Percentiles rank a stretch among this genome's conserved stretches.
phyloP scores from a whole-genome alignment of 257 asterid species.

The Cordia subcordata region DNA sequence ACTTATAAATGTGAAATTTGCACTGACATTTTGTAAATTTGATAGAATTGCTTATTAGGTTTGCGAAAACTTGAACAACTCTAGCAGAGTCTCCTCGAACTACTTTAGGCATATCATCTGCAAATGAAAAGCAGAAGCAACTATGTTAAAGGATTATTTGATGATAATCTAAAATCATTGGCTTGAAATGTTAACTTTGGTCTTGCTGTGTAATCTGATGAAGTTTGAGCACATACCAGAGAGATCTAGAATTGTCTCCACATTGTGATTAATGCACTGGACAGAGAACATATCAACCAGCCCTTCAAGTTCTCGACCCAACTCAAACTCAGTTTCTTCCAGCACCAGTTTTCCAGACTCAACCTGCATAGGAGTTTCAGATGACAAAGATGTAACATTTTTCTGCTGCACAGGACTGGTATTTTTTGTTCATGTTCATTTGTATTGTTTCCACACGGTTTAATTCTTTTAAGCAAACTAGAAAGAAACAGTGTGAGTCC shows the following conservation, averaged over 20 bases:
- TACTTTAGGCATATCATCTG: conserved; percentile 90
- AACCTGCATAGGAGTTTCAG: conserved; percentile 38
- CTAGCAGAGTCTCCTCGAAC: conserved; percentile 88
- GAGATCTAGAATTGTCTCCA: conserved; percentile 90
- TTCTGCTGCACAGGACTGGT: too few species aligned
- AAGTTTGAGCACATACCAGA: conserved; percentile 45
- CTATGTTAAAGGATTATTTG: conserved; percentile 4
- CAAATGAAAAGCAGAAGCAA: conserved; percentile 14
- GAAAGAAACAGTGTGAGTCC: too few species aligned
- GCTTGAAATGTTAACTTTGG: not conserved
- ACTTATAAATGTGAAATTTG: not conserved
- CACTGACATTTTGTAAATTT: conserved; percentile 83
- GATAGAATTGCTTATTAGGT: conserved; percentile 79
- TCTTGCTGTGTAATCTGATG: not conserved
- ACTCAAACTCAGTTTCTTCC: conserved; percentile 83
- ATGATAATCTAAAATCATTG: not conserved
- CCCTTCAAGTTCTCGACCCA: conserved; percentile 93
- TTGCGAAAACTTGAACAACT: conserved; percentile 82
- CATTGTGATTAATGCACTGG: conserved; percentile 83
- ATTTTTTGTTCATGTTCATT: too few species aligned
- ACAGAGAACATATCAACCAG: conserved; percentile 88
- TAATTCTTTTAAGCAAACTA: too few species aligned
- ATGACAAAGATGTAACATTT: not conserved
- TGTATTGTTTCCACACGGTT: too few species aligned
- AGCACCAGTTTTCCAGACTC: conserved; percentile 89